Evolutionary conservation across 129 eudicot species (phyloP), one percentile per base, ranked within the genome.

Genomic region (Arctium lappa): DNA sequence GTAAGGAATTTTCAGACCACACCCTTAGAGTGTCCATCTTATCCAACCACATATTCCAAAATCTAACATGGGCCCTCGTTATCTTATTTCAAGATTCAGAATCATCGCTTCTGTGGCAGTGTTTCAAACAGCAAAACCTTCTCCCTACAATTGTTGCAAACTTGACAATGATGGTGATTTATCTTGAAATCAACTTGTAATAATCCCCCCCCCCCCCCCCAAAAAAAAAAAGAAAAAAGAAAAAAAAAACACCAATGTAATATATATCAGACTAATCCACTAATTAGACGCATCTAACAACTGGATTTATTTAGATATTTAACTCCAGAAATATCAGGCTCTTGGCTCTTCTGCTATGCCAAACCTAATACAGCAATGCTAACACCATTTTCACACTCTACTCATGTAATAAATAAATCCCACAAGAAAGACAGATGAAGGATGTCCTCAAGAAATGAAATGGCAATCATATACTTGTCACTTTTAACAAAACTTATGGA

Each of bases 41-140:
- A 81, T 81, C 65, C 74, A 82, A 75, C 85, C 80, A 53, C 50
- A 36, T 36, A 42, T 82, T 78, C 72, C 34, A 44, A 65, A 75
- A 82, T 86, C 82, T 38, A 31, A 39, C 38, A 77, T 80, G 86
- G 89, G 84, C 73, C 89, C 89, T 85, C 91, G 1, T 77, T n/a
- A 75, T 82, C 84, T 29, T 75, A 44, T 85, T 73, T 16, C 76
- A 76, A 80, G 83, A 88, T 88, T 77, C 87, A 48, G 80, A 74
- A 76, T 82, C 76, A 63, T 84, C 50, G 62, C 74, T 66, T 80
- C 66, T 81, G 75, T 83, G 83, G 85, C 53, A 39, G 40, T 71
- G 60, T 66, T 81, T 80, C 34, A 69, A 39, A 71, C 36, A 31
- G 9, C 75, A 68, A 69, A 60, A 32, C 31, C 76, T 38, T 73